A percentile compares a stretch with the other conserved stretches of the same genome.
Conservation (phyloP, 768 basidiomycete species). For the Psilocybe sp. region DNA sequence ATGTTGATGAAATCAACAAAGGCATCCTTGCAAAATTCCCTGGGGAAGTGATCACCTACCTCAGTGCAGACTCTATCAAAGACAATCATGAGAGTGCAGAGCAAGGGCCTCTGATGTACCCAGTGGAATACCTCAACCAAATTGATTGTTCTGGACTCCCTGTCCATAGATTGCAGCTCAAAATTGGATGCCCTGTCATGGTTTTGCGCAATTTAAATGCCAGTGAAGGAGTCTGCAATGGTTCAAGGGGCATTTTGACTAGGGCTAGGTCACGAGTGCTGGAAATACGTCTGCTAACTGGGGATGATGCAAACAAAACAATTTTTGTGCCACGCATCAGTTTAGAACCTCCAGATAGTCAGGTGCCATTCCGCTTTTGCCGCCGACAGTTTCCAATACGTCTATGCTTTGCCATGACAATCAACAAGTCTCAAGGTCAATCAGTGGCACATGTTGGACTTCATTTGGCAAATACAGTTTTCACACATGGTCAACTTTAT, state of each 20-base stretch:
- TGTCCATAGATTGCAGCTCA: constrained; percentile 22
- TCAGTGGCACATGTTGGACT: constrained; percentile 38
- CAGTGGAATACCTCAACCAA: constrained; percentile 28
- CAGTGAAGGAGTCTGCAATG: constrained; percentile 30
- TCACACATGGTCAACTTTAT: constrained; percentile 45
- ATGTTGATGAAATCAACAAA: constrained; percentile 32
- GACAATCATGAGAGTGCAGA: constrained; percentile 14
- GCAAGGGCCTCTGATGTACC: constrained; percentile 10
- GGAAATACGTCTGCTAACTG: constrained; percentile 28
- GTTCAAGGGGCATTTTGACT: constrained; percentile 27
- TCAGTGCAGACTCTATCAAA: constrained; percentile 27
- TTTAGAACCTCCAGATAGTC: constrained; percentile 8
- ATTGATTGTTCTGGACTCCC: constrained; percentile 31
- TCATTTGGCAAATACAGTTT: constrained; percentile 31
- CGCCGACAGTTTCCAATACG: constrained; percentile 38
- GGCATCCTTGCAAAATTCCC: constrained; percentile 18
- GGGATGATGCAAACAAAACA: constrained; percentile 25
- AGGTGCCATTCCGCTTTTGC: constrained; percentile 18
- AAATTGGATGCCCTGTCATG: constrained; percentile 32
- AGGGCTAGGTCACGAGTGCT: constrained; percentile 23
- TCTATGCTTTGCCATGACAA: constrained; percentile 40
- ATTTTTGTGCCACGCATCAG: constrained; percentile 32
- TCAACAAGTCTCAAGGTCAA: constrained; percentile 47
- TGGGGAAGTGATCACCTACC: constrained; percentile 19
- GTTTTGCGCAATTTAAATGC: constrained; percentile 37